Evolutionary conservation across 148 eudicot genomes (phyloP), one percentile per base, ranked within the genome.

Genomic region (Rheum nobile): DNA sequence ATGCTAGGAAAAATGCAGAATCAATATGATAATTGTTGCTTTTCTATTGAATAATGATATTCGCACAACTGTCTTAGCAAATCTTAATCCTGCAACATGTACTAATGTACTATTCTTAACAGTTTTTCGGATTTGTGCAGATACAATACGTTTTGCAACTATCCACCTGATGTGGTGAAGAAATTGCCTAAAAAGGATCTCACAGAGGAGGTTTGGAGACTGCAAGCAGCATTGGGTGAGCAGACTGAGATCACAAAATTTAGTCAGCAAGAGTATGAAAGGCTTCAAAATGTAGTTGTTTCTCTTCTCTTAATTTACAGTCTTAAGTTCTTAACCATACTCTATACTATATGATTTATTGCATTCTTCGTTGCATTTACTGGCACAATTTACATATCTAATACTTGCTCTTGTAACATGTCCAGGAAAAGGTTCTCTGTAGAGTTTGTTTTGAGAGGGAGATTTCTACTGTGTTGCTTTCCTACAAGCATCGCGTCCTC

Each of bases 201-300:
- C n/a, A 46, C 73, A 3, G 73, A 71, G 73, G 50, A 43, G 73
- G 98, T 94, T 67, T 91, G 98, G 97, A 88, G 96, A 82, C 87
- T 94, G 80, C 98, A 94, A 84, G 98, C 97, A 65, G 98, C 97
- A 70, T 91, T 94, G 32, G 93, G 96, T n/a, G 91, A 94, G 88
- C 98, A 94, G 83, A 83, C 90, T 34, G 97, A 91, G 78, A 89
- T 89, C 82, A 91, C 93, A 73, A 91, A 91, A 79, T 80, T 79
- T 82, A 91, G 89, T 78, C 92, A 89, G 79, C 96, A 89, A 79
- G 97, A 94, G 80, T 89, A 80, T 80, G 98, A 94, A 83, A 82
- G 89, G 84, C 87, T 94, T 71, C 96, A 94, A 84, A 85, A 89
- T 85, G 98, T 91, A 89, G 85, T 17, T 17, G n/a, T 6, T 22